Evolutionary conservation across 306 rosid genomes (phyloP).

Genomic region (Vachellia collinsii): DNA sequence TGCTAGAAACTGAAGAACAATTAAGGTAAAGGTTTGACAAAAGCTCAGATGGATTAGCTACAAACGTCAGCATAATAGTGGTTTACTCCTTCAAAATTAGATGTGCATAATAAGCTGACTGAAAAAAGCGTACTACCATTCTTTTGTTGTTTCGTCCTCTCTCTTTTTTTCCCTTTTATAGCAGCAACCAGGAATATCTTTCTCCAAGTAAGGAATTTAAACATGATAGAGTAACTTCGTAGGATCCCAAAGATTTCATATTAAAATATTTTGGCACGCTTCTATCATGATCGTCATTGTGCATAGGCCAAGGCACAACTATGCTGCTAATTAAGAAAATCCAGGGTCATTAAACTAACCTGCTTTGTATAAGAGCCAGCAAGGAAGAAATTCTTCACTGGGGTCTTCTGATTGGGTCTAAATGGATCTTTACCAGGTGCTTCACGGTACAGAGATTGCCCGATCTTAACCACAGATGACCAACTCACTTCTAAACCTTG

Average conservation of each 20-base stretch:
- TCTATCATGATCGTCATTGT: slow-evolving; percentile 3
- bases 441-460: slow-evolving; percentile 95
- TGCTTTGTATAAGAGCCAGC: slow-evolving; percentile 96
- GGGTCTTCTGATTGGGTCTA: slow-evolving; percentile 97
- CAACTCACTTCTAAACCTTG: slow-evolving; percentile 96
- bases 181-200: slow-evolving; percentile 4
- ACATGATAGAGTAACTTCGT: neutral
- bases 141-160: too few species aligned
- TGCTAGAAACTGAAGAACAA: neutral
- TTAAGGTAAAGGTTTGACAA: neutral
- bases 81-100: neutral
- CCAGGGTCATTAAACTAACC: slow-evolving; percentile 41
- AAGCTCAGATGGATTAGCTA: neutral
- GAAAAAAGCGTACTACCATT: neutral
- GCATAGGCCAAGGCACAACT: slow-evolving; percentile 5
- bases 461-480: slow-evolving; percentile 97
- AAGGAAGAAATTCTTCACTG: slow-evolving; percentile 88
- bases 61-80: neutral
- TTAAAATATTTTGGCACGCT: slow-evolving; percentile 17
- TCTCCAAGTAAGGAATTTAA: neutral
- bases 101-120: slow-evolving; percentile 3
- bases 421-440: slow-evolving; percentile 97
- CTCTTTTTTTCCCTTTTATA: too few species aligned
- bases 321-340: slow-evolving; percentile 12
- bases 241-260: neutral